A percentile compares a stretch with the other conserved stretches of the same genome.
Evolutionary conservation across 768 basidiomycete species (phyloP).

Genomic region (Saitozyma sp.): DNA sequence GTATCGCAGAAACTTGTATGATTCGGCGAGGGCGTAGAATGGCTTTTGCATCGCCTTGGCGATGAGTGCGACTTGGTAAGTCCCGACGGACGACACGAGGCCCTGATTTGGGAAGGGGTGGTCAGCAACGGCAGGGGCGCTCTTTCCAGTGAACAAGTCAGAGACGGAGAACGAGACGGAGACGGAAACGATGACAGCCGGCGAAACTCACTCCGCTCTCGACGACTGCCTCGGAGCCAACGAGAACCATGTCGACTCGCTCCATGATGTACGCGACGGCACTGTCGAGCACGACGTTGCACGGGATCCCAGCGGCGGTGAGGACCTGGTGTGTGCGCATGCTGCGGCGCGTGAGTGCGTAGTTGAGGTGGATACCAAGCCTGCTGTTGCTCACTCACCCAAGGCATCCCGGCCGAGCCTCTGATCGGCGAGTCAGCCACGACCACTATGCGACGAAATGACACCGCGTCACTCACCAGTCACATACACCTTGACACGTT

Average conservation of each 20-base stretch:
- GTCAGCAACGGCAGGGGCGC: not conserved
- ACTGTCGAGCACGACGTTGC: constrained; percentile 90
- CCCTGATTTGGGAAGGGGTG: constrained; percentile 12
- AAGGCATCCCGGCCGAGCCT: constrained; percentile 83
- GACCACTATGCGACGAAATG: not conserved
- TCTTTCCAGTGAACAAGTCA: not conserved
- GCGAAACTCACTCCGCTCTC: constrained; percentile 70
- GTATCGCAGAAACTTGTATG: constrained; percentile 95
- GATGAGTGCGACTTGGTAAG: constrained; percentile 94
- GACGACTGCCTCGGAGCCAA: constrained; percentile 96
- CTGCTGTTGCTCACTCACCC: constrained; percentile 61
- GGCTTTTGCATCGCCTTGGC: constrained; percentile 93
- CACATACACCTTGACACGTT: constrained; percentile 95
- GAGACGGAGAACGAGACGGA: not conserved
- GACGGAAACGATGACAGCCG: constrained; percentile 63
- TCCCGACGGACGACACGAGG: constrained; percentile 64
- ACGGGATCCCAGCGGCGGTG: constrained; percentile 86
- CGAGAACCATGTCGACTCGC: constrained; percentile 88
- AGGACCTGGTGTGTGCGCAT: constrained; percentile 87
- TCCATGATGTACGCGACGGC: constrained; percentile 98
- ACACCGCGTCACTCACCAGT: constrained; percentile 46
- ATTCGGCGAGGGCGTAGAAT: constrained; percentile 92
- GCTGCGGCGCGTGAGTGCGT: constrained; percentile 55
- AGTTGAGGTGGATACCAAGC: not conserved
- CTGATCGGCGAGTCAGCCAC: constrained; percentile 43